phyloP scores from a whole-genome alignment of 768 basidiomycete genomes.

The Tulasnella sp. region DNA sequence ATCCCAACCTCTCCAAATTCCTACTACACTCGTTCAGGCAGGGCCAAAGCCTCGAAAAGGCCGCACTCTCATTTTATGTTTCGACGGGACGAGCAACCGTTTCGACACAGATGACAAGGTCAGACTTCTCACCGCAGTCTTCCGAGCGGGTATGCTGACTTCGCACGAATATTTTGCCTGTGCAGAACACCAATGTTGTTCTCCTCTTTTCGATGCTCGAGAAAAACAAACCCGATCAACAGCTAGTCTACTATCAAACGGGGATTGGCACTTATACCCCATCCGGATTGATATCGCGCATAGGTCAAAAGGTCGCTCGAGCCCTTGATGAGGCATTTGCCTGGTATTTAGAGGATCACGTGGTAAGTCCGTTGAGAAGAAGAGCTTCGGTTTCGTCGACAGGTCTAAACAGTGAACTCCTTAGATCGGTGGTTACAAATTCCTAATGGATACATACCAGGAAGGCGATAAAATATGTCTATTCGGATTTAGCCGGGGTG shows the following conservation, averaged over 20 bases:
- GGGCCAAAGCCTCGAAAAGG: too few relatives aligned
- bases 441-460: conserved; percentile 28
- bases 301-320: conserved; percentile 54
- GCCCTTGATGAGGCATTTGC: conserved; percentile 66
- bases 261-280: conserved; percentile 20
- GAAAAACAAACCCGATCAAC: conserved; percentile 52
- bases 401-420: not conserved
- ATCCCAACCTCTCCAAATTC: too few relatives aligned
- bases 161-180: too few relatives aligned
- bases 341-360: conserved; percentile 66
- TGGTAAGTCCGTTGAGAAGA: conserved; percentile 30
- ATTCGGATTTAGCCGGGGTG: conserved; percentile 82
- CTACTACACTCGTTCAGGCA: too few relatives aligned
- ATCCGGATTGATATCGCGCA: conserved; percentile 53
- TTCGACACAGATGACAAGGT: too few relatives aligned
- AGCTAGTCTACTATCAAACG: conserved; percentile 71
- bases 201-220: conserved; percentile 64
- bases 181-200: conserved; percentile 67
- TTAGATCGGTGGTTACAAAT: conserved; percentile 25
- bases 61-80: conserved; percentile 28
- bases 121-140: too few relatives aligned
- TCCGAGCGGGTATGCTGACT: too few relatives aligned
- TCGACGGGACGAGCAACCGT: conserved; percentile 23
- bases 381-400: conserved; percentile 51
- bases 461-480: conserved; percentile 70